Base-by-base conservation (phyloP, 2,329 filamentous ascomycete genomes). In the Fusarium floridanum region DNA sequence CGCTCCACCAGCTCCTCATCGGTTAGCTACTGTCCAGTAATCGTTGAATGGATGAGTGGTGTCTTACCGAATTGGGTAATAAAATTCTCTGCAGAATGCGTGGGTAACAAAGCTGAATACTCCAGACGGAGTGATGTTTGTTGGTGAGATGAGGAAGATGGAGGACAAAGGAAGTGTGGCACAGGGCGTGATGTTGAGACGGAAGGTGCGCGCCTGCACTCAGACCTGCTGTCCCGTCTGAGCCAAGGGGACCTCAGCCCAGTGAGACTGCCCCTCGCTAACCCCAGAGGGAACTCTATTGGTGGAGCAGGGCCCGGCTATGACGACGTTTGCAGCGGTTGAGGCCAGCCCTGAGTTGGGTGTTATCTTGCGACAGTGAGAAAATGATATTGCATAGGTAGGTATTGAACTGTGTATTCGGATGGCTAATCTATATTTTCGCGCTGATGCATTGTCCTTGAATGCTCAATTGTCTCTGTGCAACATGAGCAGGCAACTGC, bases 1-100 rank as follows among this genome's bases (percentile, higher is more conserved):
- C 60, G 67, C 48, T 74, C 71, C 71, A 73, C 71, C 34, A 36
- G 10, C 53, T 56, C 1, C 53, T 57, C 14, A 37, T 34, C n/a
- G 32, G 53, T 57, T 57, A 57, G 53, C 53, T 5, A 24, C 32
- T 17, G n/a, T 37, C 32, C 53, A 24, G 29, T 57, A 24, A 22
- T 20, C 32, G 29, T 8, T 8, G 24, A 27, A 57, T 36, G n/a
- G n/a, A 37, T 57, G 50, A 56, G 50, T 29, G 29, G n/a, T 20
- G 2, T 22, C 53, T 37, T 57, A 37, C 53, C 32, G 5, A 37
- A 55, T 55, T 32, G 27, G 11, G 27, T 29, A 32, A 32, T 20
- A 27, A 55, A 29, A 17, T 11, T 32, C 16, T 17, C 16, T 14
- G 27, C 7, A 55, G 17, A 55, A 34, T 55, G 27, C 11, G 48